A percentile compares a stretch with the other conserved stretches of the same genome.
Evolutionary conservation across 768 basidiomycete species (phyloP).

Genomic region (Galerina sulciceps): DNA sequence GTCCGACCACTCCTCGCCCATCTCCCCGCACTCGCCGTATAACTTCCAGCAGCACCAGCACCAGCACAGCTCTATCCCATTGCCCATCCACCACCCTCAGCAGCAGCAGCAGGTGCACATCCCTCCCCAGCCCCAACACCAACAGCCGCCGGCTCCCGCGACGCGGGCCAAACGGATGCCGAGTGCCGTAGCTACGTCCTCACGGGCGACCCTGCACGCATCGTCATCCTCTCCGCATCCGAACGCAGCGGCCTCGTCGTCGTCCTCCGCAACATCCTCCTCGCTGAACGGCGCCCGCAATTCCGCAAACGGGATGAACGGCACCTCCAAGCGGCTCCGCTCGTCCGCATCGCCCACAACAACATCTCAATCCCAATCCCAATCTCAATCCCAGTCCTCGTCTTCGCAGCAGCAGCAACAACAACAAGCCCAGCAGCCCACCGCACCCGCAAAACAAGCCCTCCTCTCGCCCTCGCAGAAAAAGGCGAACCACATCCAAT

Average conservation of each 20-base stretch:
- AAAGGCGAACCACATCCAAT: slow-evolving; percentile 92
- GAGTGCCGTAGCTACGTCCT: slow-evolving; percentile 1
- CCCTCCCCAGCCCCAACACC: too few relatives aligned
- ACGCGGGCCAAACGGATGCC: slow-evolving; percentile 19
- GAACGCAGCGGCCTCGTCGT: slow-evolving; percentile 25
- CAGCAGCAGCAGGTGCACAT: slow-evolving; percentile 23
- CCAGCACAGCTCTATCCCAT: slow-evolving; percentile 6
- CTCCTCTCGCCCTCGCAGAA: slow-evolving; percentile 85
- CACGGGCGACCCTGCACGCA: slow-evolving; percentile 1
- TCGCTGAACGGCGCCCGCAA: slow-evolving; percentile 11
- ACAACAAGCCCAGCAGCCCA: slow-evolving; percentile 8
- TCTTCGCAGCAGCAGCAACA: slow-evolving; percentile 1
- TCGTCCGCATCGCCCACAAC: slow-evolving; percentile 9
- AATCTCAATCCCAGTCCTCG: not conserved
- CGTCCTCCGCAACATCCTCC: slow-evolving; percentile 4
- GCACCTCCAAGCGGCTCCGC: slow-evolving; percentile 13
- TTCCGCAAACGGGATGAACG: slow-evolving; percentile 19
- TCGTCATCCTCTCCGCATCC: slow-evolving; percentile 8
- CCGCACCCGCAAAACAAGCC: slow-evolving; percentile 36
- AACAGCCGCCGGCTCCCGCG: slow-evolving; percentile 13
- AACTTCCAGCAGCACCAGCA: slow-evolving; percentile 16
- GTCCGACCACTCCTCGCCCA: slow-evolving; percentile 13
- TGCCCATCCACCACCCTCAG: slow-evolving; percentile 12
- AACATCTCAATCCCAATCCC: not conserved
- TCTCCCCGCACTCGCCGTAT: slow-evolving; percentile 16